phyloP scores from a whole-genome alignment of 1,139 yeast genomes.

The Suhomyces bribrorum region DNA sequence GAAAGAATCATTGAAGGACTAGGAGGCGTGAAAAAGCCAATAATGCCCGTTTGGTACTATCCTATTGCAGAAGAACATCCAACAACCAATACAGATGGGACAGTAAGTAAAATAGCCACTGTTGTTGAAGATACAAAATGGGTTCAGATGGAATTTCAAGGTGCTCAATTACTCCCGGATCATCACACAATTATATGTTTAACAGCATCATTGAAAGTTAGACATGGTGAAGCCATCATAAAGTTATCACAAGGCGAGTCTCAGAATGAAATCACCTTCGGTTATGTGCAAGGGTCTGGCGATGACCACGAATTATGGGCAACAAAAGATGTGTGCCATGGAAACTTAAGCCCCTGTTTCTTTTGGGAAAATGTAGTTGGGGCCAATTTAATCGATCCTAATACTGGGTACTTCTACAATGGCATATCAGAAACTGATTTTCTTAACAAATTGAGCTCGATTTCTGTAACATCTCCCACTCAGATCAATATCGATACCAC shows the following conservation, averaged over 20 bases:
- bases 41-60: constrained; percentile 71
- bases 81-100: neutral
- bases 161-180: neutral
- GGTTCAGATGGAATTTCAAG: neutral
- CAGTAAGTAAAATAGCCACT: neutral
- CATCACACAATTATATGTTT: constrained; percentile 44
- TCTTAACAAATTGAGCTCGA: neutral
- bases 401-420: constrained; percentile 34
- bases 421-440: constrained; percentile 31
- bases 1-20: constrained; percentile 30
- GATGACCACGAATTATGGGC: constrained; percentile 95
- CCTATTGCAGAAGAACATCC: constrained; percentile 23
- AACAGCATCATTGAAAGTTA: constrained; percentile 58
- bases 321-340: constrained; percentile 34
- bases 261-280: constrained; percentile 25
- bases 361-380: constrained; percentile 53
- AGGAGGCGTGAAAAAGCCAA: constrained; percentile 39
- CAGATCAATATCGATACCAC: constrained; percentile 12
- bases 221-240: constrained; percentile 8
- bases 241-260: neutral
- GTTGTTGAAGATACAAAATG: neutral
- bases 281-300: constrained; percentile 87
- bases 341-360: constrained; percentile 49
- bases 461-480: neutral
- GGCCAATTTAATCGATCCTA: constrained; percentile 26